phyloP scores from a whole-genome alignment of 495 filamentous ascomycete species.

The Opeltia flavorubescens region DNA sequence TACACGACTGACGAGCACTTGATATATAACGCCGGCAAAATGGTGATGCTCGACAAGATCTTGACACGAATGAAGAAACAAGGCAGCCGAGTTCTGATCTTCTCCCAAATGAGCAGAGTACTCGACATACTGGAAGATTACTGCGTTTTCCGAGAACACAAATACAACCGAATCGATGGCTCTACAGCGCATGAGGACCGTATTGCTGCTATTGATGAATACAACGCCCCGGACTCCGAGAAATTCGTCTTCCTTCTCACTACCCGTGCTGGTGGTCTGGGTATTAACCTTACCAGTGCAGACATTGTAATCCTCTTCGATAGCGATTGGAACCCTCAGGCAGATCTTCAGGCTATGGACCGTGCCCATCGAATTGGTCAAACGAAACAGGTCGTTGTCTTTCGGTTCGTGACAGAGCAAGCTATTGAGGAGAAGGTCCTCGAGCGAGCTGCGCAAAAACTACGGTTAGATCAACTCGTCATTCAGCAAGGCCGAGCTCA shows the following conservation, averaged over 20 bases:
- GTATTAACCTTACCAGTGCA: conserved; percentile 91
- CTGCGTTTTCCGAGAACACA: conserved; percentile 83
- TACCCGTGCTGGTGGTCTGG: conserved; percentile 90
- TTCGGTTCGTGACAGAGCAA: conserved; percentile 92
- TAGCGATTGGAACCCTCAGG: conserved; percentile 98
- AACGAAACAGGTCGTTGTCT: conserved; percentile 94
- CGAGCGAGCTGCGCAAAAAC: conserved; percentile 91
- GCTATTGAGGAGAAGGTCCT: conserved; percentile 98
- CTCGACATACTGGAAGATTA: conserved; percentile 98
- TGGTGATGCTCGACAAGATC: conserved; percentile 93
- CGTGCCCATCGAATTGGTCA: conserved; percentile 96
- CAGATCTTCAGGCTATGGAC: conserved; percentile 97
- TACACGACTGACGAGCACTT: conserved; percentile 98
- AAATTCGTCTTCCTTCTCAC: conserved; percentile 98
- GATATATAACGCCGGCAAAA: conserved; percentile 87
- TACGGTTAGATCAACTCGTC: conserved; percentile 95
- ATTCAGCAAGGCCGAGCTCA: conserved; percentile 98
- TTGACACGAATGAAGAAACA: conserved; percentile 68
- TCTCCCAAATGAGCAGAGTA: conserved; percentile 97
- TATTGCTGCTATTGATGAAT: conserved; percentile 94
- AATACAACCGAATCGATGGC: conserved; percentile 97
- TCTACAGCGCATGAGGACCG: conserved; percentile 95
- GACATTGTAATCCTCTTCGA: conserved; percentile 98
- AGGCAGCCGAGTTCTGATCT: conserved; percentile 89
- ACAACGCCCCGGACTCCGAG: conserved; percentile 88